Base-by-base conservation (phyloP, 2,329 filamentous ascomycete species). In the Juglanconis oblonga region DNA sequence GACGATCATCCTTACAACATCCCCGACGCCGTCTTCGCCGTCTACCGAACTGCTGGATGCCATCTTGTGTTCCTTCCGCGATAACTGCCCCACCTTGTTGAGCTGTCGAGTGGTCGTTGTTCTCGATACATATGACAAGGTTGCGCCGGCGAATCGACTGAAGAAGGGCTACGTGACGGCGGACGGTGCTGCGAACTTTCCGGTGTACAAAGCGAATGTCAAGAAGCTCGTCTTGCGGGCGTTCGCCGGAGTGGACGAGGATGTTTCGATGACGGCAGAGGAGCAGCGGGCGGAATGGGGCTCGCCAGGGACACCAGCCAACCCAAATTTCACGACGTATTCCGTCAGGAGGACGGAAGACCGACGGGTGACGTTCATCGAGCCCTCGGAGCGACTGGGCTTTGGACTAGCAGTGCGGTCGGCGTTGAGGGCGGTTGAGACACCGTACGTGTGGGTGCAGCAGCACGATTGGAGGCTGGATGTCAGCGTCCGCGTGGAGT, bases 401-500 rank as follows among this genome's bases (percentile, higher is more conserved):
- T 85, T 85, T 52, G 82, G 81, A 0, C 71, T 85, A 1, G 81
- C 78, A 1, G 80, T 85, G 24, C 79, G 82, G 11, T 79, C 80
- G 0, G 82, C 81, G 0, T 67, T 85, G 50, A 73, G 81, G 3
- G 56, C 75, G 5, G 73, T 76, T 0, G 63, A 69, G 11, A 84
- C 82, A 1, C 78, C 79, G 0, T 82, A 82, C 50, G 80, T 83
- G 14, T 85, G 82, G 81, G 70, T 85, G 0, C 81, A 84, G 62
- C 82, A 85, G 69, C 82, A 85, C 65, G 82, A 85, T 68, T 85
- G 82, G 82, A 72, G 75, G 5, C 69, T 85, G 0, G 71, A 77
- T 14, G 69, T 74, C 1, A 70, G 77, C 51, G 72, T 85, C 3
- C 81, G 81, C 0, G 61, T 83, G 2, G 59, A 64, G 1, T 65